Percentiles rank a stretch among this genome's conserved stretches.
These are phyloP conservation scores for Sarocladium strictum DNA, from an alignment of 2,329 filamentous ascomycete species.

Conservation along the genomic window DNA sequence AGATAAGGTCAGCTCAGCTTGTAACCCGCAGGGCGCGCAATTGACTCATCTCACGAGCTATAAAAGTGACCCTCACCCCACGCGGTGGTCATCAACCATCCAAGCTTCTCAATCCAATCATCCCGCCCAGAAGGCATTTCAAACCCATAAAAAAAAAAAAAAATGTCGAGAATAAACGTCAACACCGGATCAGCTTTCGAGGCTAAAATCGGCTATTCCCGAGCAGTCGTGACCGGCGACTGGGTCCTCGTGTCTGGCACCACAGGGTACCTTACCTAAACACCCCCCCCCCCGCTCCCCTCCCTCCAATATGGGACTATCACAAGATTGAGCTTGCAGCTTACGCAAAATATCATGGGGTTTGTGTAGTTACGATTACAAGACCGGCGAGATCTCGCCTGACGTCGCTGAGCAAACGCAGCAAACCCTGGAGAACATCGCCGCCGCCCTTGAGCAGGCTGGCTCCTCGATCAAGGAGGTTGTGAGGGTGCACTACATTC, in stretches of 20 bases:
- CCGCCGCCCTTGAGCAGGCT: slow-evolving; percentile 36
- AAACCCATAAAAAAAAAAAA: background rate
- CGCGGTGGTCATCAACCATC: background rate
- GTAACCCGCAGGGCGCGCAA: background rate
- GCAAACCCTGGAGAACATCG: slow-evolving; percentile 42
- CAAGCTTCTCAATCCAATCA: background rate
- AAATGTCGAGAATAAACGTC: background rate
- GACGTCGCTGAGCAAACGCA: slow-evolving; percentile 42
- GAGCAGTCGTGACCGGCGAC: slow-evolving; percentile 44
- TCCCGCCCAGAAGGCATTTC: background rate
- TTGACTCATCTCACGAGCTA: background rate
- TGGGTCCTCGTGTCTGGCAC: slow-evolving; percentile 50
- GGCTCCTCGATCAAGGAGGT: slow-evolving; percentile 38
- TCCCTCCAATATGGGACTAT: no score
- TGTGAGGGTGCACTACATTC: slow-evolving; percentile 46
- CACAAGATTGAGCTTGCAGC: no score
- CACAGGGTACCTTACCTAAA: slow-evolving; percentile 35
- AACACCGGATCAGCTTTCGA: slow-evolving; percentile 45
- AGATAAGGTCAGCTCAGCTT: background rate
- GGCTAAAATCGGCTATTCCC: slow-evolving; percentile 47
- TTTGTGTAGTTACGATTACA: slow-evolving; percentile 44
- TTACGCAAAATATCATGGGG: no score
- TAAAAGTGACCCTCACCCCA: no score
- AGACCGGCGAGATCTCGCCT: slow-evolving; percentile 36
- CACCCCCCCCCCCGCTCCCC: no score